Percentiles rank a stretch among this genome's conserved stretches.
Conservation (phyloP, 148 eudicot species). For the Cornus kousa region DNA sequence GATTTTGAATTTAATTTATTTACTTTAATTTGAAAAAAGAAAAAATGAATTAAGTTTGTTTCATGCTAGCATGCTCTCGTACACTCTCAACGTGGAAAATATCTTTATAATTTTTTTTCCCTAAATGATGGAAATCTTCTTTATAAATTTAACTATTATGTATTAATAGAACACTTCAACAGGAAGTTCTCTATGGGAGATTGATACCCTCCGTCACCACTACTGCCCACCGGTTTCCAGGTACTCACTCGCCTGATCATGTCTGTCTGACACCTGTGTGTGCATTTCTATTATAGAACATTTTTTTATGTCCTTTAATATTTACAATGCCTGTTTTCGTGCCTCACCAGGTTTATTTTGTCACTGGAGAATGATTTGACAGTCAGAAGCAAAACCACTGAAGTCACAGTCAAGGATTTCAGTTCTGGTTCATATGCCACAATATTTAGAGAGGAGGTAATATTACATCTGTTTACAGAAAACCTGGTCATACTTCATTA, state of each 20-base stretch:
- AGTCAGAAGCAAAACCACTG: conserved; percentile 66
- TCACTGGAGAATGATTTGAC: conserved; percentile 90
- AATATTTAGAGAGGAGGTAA: conserved; percentile 83
- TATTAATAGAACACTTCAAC: conserved; percentile 21
- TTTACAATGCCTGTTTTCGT: not conserved
- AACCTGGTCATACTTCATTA: not conserved
- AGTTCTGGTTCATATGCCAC: conserved; percentile 90
- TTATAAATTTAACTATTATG: not conserved
- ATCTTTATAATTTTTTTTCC: too few relatives aligned
- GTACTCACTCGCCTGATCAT: conserved; percentile 26
- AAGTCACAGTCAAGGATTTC: conserved; percentile 70
- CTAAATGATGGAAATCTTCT: not conserved
- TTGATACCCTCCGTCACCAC: conserved; percentile 83
- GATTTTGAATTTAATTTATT: too few relatives aligned
- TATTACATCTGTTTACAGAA: not conserved
- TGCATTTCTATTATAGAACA: not conserved
- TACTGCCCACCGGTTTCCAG: conserved; percentile 93
- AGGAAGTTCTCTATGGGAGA: conserved; percentile 98
- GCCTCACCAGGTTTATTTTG: conserved; percentile 55
- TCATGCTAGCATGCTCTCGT: too few relatives aligned
- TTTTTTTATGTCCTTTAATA: not conserved
- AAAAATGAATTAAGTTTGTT: too few relatives aligned
- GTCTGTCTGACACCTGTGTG: not conserved
- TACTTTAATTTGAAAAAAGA: too few relatives aligned
- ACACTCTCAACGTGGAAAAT: not conserved